A percentile compares a stretch with the other conserved stretches of the same genome.
phyloP scores from a whole-genome alignment of 192 early-diverging fungal species.

The Coemansia javaensis region DNA sequence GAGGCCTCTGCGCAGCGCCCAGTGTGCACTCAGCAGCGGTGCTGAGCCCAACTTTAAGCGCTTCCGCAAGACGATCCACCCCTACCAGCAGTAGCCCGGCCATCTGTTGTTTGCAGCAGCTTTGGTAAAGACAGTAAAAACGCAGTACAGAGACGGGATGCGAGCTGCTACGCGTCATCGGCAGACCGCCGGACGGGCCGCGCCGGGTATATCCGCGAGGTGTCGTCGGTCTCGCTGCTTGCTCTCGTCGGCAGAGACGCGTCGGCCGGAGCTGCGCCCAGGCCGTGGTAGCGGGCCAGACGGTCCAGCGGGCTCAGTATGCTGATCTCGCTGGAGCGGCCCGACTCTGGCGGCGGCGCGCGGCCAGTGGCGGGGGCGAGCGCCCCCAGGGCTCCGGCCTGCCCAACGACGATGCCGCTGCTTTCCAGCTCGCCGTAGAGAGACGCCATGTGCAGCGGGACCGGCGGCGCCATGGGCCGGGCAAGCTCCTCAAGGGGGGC shows the following conservation, averaged over 20 bases:
- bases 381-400: slow-evolving; percentile 2
- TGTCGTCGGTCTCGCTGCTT: slow-evolving; percentile 13
- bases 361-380: not conserved
- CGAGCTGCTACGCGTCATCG: not conserved
- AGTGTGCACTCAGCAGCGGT: too few species aligned
- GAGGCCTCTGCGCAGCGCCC: not conserved
- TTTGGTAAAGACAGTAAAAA: not conserved
- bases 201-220: slow-evolving; percentile 21
- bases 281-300: slow-evolving; percentile 23
- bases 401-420: slow-evolving; percentile 24
- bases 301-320: slow-evolving; percentile 29
- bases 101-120: not conserved
- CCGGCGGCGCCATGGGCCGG: slow-evolving; percentile 21
- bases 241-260: too few species aligned
- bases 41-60: slow-evolving; percentile 33
- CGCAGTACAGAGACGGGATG: not conserved
- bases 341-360: too few species aligned
- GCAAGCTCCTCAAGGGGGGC: slow-evolving; percentile 4
- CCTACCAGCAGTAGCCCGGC: slow-evolving; percentile 6
- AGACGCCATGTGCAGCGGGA: slow-evolving; percentile 20
- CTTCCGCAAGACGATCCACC: slow-evolving; percentile 36
- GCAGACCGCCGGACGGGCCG: slow-evolving; percentile 12
- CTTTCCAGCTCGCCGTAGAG: slow-evolving; percentile 26
- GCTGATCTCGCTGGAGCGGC: not conserved
- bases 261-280: slow-evolving; percentile 2